Evolutionary conservation across 1,284 basidiomycete species (phyloP).

Genomic region (Boletus subluridellus): DNA sequence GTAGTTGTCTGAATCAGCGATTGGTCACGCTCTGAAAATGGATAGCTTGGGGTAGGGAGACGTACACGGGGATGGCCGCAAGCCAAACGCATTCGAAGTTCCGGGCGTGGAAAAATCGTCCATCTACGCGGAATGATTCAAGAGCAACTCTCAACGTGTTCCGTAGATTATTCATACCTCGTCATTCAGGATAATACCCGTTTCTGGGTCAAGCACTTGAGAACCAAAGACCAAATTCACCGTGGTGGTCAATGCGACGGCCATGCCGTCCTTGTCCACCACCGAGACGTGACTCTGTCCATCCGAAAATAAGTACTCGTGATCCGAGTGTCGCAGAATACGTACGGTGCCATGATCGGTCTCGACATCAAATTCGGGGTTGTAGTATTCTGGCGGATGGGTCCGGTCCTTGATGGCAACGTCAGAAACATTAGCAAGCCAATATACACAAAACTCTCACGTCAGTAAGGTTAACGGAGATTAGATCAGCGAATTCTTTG

Average conservation of each 20-base stretch:
- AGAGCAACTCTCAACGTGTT: conserved; percentile 1
- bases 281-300: conserved; percentile 76
- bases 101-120: conserved; percentile 89
- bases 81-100: conserved; percentile 75
- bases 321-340: conserved; percentile 9
- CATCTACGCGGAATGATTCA: conserved; percentile 46
- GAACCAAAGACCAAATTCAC: conserved; percentile 90
- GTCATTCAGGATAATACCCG: conserved; percentile 87
- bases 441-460: conserved; percentile 43
- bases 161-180: conserved; percentile 44
- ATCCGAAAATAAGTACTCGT: conserved; percentile 4
- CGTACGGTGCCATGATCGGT: conserved; percentile 84
- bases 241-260: conserved; percentile 80
- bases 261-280: conserved; percentile 81
- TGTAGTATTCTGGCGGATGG: conserved; percentile 78
- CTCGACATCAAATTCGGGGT: conserved; percentile 74
- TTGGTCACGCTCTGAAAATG: conserved; percentile 2
- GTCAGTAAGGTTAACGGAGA: conserved; percentile 73
- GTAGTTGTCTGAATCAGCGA: conserved; percentile 64
- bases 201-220: conserved; percentile 75
- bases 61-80: conserved; percentile 81
- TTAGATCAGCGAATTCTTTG: conserved; percentile 62
- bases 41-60: background rate
- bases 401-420: conserved; percentile 60
- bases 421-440: conserved; percentile 9